Evolutionary conservation across 2,329 filamentous ascomycete genomes (phyloP).

Genomic region (Xylogone sp.): DNA sequence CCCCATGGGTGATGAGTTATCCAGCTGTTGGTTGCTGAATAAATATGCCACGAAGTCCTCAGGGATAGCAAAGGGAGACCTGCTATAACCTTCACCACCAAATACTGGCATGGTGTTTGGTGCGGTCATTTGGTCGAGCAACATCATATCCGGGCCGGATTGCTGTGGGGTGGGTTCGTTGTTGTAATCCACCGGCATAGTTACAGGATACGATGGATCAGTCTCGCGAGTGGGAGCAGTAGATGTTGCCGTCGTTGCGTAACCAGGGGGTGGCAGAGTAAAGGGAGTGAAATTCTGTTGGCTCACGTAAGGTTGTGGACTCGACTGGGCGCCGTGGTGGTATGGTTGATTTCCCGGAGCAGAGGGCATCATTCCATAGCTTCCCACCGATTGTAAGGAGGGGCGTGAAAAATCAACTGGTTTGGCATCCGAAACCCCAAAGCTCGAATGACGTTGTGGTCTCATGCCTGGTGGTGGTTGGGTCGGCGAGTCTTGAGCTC

Average conservation of each 20-base stretch:
- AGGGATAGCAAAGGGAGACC: constrained; percentile 81
- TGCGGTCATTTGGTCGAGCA: constrained; percentile 59
- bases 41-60: constrained; percentile 85
- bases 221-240: constrained; percentile 20
- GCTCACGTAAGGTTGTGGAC: constrained; percentile 46
- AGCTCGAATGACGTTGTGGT: constrained; percentile 24
- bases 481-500: constrained; percentile 15
- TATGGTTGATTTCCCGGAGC: constrained; percentile 43
- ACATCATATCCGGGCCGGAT: constrained; percentile 48
- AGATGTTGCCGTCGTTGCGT: constrained; percentile 35
- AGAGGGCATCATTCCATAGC: constrained; percentile 52
- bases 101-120: constrained; percentile 79
- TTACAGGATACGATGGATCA: constrained; percentile 24
- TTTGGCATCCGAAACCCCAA: constrained; percentile 24
- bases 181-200: constrained; percentile 26
- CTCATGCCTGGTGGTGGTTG: constrained; percentile 9
- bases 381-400: constrained; percentile 41
- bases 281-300: constrained; percentile 62
- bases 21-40: constrained; percentile 65
- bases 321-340: constrained; percentile 39
- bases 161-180: constrained; percentile 29
- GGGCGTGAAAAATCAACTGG: constrained; percentile 39
- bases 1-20: constrained; percentile 47
- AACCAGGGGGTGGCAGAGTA: constrained; percentile 58
- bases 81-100: constrained; percentile 75